A percentile compares a stretch with the other conserved stretches of the same genome.
Conservation (phyloP, 805 yeast species). For the Myxozyma neotropica region DNA sequence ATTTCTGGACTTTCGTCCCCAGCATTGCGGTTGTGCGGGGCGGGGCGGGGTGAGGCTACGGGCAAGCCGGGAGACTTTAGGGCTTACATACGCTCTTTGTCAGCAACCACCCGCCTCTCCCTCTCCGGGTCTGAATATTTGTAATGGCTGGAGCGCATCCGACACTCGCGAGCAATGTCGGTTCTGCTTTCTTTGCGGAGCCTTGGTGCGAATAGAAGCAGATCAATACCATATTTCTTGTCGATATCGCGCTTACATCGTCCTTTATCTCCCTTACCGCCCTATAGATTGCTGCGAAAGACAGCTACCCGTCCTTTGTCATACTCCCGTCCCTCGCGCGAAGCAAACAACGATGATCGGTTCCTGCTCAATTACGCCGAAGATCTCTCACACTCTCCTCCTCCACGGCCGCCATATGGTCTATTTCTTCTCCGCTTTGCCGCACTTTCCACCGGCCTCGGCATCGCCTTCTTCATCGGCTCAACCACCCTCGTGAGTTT, state of each 20-base stretch:
- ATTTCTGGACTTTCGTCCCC: background rate
- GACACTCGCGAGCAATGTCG: too few species aligned
- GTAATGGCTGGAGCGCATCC: too few species aligned
- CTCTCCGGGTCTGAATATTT: too few species aligned
- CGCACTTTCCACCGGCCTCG: slow-evolving; percentile 10
- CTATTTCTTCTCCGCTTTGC: slow-evolving; percentile 15
- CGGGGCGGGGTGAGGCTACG: background rate
- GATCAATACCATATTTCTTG: background rate
- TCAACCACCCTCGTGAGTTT: background rate
- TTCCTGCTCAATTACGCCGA: background rate
- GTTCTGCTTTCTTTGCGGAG: too few species aligned
- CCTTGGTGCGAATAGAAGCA: background rate
- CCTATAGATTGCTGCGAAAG: too few species aligned
- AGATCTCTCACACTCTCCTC: background rate
- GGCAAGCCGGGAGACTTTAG: background rate
- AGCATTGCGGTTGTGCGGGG: background rate
- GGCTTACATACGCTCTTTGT: too few species aligned
- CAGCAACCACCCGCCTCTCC: too few species aligned
- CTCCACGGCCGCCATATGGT: slow-evolving; percentile 1
- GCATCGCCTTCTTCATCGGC: slow-evolving; percentile 5
- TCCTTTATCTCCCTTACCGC: background rate
- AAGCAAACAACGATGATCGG: background rate
- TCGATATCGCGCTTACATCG: background rate
- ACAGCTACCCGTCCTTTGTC: background rate
- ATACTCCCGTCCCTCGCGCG: background rate